phyloP scores from a whole-genome alignment of 2,329 filamentous ascomycete species.

The Penicillium vulpinum region DNA sequence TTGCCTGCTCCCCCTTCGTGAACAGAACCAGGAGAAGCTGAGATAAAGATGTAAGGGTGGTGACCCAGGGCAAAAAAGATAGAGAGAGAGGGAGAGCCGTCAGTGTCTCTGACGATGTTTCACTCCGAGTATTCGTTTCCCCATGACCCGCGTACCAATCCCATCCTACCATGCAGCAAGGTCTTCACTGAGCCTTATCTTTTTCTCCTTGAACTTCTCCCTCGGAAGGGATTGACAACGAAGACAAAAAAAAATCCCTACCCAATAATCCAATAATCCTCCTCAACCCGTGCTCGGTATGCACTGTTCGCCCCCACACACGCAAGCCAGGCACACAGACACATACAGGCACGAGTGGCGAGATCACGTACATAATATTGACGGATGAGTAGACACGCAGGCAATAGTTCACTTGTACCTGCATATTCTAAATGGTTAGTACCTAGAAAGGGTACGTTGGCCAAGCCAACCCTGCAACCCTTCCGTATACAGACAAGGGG shows the following conservation, averaged over 20 bases:
- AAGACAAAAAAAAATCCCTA: not conserved
- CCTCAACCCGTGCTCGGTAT: conserved; percentile 8
- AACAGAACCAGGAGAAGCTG: not conserved
- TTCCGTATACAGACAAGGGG: not conserved
- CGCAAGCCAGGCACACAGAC: conserved; percentile 4
- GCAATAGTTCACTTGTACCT: conserved; percentile 6
- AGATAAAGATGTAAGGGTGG: conserved; percentile 9
- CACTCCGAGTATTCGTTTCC: not conserved
- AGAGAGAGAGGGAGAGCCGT: not conserved
- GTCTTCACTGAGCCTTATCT: conserved; percentile 1
- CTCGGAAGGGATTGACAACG: not conserved
- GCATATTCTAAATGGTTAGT: not conserved
- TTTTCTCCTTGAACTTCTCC: not conserved
- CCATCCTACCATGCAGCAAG: not conserved
- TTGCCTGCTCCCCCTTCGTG: conserved; percentile 1
- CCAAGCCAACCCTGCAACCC: not conserved
- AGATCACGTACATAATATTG: conserved; percentile 7
- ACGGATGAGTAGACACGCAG: not conserved
- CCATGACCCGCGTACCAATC: conserved; percentile 1
- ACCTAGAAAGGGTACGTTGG: not conserved
- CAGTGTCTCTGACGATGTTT: conserved; percentile 5
- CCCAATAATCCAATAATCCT: conserved; percentile 3
- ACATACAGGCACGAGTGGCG: conserved; percentile 9
- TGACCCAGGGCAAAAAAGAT: not conserved
- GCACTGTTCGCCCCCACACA: conserved; percentile 2